Percentiles rank a stretch among this genome's conserved stretches.
phyloP scores from a whole-genome alignment of 2,329 filamentous ascomycete species.

The Myriosclerotinia duriaeana region DNA sequence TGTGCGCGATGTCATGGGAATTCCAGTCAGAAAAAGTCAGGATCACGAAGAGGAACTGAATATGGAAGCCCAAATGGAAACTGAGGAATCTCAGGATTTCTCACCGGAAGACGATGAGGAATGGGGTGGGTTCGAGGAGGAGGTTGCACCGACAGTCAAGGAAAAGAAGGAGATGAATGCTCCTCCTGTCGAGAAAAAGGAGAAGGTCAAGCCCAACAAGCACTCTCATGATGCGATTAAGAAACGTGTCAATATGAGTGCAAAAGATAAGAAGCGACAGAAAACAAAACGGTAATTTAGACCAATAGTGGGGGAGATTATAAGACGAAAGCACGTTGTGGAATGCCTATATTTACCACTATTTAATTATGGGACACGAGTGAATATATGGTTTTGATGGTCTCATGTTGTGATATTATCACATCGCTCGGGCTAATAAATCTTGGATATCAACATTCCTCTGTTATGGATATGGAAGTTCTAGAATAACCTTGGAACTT shows the following conservation, averaged over 20 bases:
- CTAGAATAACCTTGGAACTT: background rate
- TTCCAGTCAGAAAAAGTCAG: constrained; percentile 41
- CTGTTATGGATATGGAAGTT: background rate
- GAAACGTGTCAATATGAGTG: constrained; percentile 26
- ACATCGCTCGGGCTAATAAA: background rate
- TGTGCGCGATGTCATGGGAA: constrained; percentile 45
- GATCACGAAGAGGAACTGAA: constrained; percentile 29
- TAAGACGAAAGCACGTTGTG: background rate
- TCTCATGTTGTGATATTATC: background rate
- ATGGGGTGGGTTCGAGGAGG: constrained; percentile 44
- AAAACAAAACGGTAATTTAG: constrained; percentile 27
- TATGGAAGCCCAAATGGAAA: constrained; percentile 17
- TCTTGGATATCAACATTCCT: background rate
- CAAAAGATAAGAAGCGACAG: constrained; percentile 32
- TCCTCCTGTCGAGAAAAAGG: constrained; percentile 42
- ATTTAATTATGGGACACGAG: background rate
- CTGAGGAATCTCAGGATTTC: background rate
- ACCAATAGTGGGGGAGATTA: background rate
- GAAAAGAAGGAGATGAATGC: constrained; percentile 42
- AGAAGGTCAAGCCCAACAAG: constrained; percentile 19
- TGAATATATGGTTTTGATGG: background rate
- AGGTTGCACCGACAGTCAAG: constrained; percentile 24
- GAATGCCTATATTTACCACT: background rate
- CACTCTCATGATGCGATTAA: constrained; percentile 24
- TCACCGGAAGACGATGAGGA: constrained; percentile 36